Conservation (phyloP, 441 rosid genomes). For the Euphorbia schlechtendalii region DNA sequence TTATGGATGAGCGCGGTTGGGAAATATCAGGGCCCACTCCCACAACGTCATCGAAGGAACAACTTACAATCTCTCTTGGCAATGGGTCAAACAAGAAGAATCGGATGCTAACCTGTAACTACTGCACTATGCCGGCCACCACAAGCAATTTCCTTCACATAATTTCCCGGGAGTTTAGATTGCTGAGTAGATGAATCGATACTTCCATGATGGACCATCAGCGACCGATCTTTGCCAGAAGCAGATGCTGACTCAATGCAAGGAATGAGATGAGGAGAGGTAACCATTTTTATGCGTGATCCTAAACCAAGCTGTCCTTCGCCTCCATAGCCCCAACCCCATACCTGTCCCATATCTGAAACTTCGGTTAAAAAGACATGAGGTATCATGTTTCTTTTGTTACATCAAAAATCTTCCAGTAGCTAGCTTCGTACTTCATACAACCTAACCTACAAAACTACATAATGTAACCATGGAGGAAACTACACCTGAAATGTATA, state of each 20-base stretch:
- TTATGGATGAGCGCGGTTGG: not conserved
- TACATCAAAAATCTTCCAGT: constrained; percentile 37
- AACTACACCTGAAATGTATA: constrained; percentile 28
- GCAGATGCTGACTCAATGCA: constrained; percentile 45
- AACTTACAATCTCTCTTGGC: not conserved
- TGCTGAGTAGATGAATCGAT: constrained; percentile 40
- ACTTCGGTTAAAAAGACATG: constrained; percentile 35
- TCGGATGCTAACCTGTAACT: constrained; percentile 47
- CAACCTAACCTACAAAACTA: constrained; percentile 52
- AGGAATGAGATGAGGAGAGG: constrained; percentile 78
- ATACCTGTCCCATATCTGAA: constrained; percentile 89
- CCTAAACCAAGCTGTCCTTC: constrained; percentile 98
- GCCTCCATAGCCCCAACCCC: constrained; percentile 99
- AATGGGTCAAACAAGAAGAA: not conserved
- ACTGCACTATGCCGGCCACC: constrained; percentile 93
- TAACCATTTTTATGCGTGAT: constrained; percentile 72
- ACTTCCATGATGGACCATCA: constrained; percentile 35
- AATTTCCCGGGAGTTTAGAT: constrained; percentile 58
- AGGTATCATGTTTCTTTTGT: constrained; percentile 37
- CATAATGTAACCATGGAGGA: constrained; percentile 30
- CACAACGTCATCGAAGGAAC: not conserved
- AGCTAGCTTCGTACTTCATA: constrained; percentile 40
- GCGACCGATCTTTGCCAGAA: constrained; percentile 40
- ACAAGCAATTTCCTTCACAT: constrained; percentile 69
- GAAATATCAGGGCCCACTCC: not conserved